These are phyloP conservation scores for Incumbomyces delicatus DNA, from an alignment of 2,329 filamentous ascomycete species.

Conservation along the genomic window DNA sequence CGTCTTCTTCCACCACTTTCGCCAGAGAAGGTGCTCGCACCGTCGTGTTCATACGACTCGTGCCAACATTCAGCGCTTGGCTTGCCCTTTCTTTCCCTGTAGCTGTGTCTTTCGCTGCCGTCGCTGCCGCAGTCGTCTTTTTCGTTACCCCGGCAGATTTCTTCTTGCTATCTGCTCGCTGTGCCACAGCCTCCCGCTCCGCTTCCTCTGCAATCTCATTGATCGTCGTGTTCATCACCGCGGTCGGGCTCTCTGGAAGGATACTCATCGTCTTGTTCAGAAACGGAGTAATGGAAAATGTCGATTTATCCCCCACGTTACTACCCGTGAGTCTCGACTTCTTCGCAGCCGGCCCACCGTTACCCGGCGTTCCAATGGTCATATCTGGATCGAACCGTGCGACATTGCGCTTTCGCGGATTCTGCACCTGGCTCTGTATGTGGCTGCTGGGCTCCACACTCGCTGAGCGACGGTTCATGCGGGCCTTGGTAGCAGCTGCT, in stretches of 20 bases:
- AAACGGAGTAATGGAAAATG: constrained; percentile 90
- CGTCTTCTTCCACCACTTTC: constrained; percentile 23
- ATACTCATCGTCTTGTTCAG: constrained; percentile 63
- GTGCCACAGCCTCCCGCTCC: not conserved
- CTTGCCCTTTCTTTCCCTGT: constrained; percentile 2
- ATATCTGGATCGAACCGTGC: constrained; percentile 35
- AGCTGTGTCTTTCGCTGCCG: constrained; percentile 4
- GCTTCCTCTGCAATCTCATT: constrained; percentile 7
- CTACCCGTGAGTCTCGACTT: constrained; percentile 47
- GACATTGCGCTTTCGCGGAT: constrained; percentile 33
- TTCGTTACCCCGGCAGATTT: not conserved
- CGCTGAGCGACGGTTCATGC: constrained; percentile 13
- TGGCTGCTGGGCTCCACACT: not conserved
- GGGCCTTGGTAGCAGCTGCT: constrained; percentile 18
- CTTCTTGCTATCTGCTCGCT: not conserved
- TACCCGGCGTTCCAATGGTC: constrained; percentile 43
- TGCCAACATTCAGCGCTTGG: constrained; percentile 30
- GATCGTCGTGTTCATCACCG: constrained; percentile 11
- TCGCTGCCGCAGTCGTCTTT: not conserved
- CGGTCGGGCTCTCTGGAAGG: constrained; percentile 32
- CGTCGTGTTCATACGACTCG: constrained; percentile 23
- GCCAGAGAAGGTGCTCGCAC: constrained; percentile 18
- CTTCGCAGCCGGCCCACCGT: constrained; percentile 39
- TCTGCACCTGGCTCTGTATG: constrained; percentile 12
- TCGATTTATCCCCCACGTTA: constrained; percentile 71